Base-by-base conservation (phyloP, 2,329 filamentous ascomycete genomes). In the Aspergillus sergii region DNA sequence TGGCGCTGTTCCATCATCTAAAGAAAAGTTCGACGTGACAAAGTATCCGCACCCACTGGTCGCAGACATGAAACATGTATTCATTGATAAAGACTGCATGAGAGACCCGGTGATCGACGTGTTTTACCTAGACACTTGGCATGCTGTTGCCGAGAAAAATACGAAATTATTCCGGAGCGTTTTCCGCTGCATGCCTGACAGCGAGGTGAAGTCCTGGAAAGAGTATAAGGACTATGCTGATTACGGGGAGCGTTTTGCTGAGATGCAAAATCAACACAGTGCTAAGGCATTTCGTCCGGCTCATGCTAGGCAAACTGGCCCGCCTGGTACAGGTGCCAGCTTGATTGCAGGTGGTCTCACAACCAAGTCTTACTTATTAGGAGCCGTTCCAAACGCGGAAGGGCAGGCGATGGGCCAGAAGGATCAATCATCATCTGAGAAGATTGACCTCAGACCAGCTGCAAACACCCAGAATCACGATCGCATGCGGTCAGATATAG, bases 101-200 rank as follows among this genome's bases (percentile, higher is more conserved):
- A 87, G 85, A 19, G 95, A 99, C 77, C 95, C 96, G 0, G 80
- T 99, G 46, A 89, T 90, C 62, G 86, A 92, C 59, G 82, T 85
- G 1, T 99, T 99, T 78, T 91, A 92, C 75, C 87, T 95, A 53
- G 91, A 96, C 66, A 89, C 92, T 1, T 99, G 96, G 96, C 89
- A 90, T 68, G 85, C 88, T 21, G 89, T 93, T 59, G 95, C 95
- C 0, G 89, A 91, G 66, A 98, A 98, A 81, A 99, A 99, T 76
- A 99, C 95, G 3, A 94, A 93, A 75, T 86, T 99, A 55, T 99
- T 92, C 80, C 91, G 95, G 36, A 88, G 91, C 65, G 94, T 99
- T 10, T 99, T 99, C 82, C 89, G 94, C 54, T 97, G 94, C 78
- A 96, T 96, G 91, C 95, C 95, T 1, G 95, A 99, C 76, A 97